Evolutionary conservation across 1,284 basidiomycete species (phyloP).

Genomic region (Rhodotorula sp.): DNA sequence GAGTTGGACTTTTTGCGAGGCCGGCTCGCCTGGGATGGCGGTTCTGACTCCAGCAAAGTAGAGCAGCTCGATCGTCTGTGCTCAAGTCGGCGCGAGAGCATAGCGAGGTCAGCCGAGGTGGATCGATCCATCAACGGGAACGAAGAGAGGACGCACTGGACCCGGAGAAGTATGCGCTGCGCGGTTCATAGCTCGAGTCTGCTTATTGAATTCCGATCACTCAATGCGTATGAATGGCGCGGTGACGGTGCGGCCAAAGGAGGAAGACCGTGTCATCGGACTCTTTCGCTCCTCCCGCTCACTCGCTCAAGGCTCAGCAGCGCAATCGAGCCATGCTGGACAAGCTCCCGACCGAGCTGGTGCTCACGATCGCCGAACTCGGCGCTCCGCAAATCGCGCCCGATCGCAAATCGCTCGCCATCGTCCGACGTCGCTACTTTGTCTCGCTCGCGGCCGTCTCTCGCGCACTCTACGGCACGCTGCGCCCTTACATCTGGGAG

Average conservation of each 20-base stretch:
- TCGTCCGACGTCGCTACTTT: neutral
- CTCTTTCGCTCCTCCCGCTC: no score
- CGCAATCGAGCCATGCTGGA: neutral
- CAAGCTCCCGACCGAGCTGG: neutral
- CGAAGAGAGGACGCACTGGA: neutral
- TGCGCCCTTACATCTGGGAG: neutral
- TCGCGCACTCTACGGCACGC: neutral
- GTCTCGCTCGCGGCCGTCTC: conserved; percentile 44
- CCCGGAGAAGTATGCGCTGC: no score
- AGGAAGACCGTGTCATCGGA: no score
- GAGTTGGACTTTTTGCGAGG: conserved; percentile 57
- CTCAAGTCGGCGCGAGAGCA: neutral
- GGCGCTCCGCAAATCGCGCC: neutral
- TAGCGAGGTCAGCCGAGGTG: neutral
- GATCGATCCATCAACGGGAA: no score
- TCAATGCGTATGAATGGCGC: no score
- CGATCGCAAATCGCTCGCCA: neutral
- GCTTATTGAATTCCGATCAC: no score
- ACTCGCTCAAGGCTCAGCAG: neutral
- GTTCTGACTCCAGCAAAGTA: conserved; percentile 78
- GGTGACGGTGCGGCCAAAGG: no score
- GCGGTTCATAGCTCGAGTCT: no score
- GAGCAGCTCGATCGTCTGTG: conserved; percentile 53
- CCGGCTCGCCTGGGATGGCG: conserved; percentile 55
- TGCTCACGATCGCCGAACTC: neutral